Evolutionary conservation across 345 rosid species (phyloP).

Genomic region (Pistacia vera): DNA sequence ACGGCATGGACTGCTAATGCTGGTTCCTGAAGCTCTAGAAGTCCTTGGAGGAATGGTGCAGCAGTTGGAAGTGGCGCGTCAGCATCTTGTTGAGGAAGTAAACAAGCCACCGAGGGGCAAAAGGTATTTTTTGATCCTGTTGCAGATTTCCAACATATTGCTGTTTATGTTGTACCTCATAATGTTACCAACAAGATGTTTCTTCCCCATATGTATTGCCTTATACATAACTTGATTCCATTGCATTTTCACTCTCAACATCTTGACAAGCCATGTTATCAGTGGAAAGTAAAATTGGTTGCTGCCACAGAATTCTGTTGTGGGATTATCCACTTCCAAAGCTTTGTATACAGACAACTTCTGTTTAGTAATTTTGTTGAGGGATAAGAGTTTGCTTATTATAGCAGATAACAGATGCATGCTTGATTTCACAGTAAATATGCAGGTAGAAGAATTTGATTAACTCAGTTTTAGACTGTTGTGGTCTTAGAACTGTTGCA

Average conservation of each 20-base stretch:
- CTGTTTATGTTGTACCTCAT: conserved; percentile 1
- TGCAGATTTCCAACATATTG: conserved; percentile 7
- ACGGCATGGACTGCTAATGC: conserved; percentile 77
- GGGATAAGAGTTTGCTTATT: not conserved
- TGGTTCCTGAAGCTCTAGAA: conserved; percentile 85
- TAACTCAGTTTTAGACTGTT: not conserved
- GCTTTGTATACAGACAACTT: not conserved
- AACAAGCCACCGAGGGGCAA: conserved; percentile 95
- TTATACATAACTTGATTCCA: conserved; percentile 1
- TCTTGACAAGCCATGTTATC: not conserved
- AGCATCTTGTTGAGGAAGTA: conserved; percentile 73
- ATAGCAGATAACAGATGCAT: not conserved
- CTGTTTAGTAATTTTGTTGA: not conserved
- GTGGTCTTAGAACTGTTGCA: not conserved
- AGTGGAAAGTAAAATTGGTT: not conserved
- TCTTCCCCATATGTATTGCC: conserved; percentile 12
- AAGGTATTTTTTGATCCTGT: conserved; percentile 53
- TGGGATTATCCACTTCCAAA: conserved; percentile 9
- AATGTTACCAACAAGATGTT: not conserved
- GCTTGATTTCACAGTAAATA: not conserved
- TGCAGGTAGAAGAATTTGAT: conserved; percentile 1
- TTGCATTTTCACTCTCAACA: not conserved
- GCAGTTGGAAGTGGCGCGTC: conserved; percentile 74
- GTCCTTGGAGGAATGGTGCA: conserved; percentile 86
- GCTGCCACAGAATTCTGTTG: not conserved